Conservation (phyloP, 768 basidiomycete species). For the Trichaptum fuscoviolaceum region DNA sequence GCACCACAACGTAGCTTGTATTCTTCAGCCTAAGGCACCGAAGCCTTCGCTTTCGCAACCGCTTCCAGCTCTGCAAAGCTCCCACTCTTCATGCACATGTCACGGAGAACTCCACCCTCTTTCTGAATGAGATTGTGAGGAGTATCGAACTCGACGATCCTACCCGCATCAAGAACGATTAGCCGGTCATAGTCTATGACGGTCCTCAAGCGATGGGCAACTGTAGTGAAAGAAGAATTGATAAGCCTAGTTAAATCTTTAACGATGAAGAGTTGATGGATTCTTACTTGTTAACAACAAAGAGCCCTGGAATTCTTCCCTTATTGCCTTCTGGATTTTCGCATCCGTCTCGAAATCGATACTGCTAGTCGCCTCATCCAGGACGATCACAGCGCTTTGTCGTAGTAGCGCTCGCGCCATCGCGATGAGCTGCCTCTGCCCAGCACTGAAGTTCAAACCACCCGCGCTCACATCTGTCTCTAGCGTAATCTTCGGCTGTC, state of each 20-base stretch:
- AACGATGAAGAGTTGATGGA: conserved; percentile 5
- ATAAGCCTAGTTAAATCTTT: too few relatives aligned
- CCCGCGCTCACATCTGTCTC: conserved; percentile 81
- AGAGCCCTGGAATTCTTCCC: conserved; percentile 76
- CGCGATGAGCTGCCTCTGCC: conserved; percentile 83
- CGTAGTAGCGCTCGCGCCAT: conserved; percentile 79
- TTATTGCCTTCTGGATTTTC: conserved; percentile 84
- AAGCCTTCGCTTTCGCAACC: conserved; percentile 12
- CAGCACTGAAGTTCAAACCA: conserved; percentile 88
- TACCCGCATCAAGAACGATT: conserved; percentile 72
- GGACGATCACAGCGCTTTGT: conserved; percentile 65
- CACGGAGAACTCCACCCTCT: conserved; percentile 42
- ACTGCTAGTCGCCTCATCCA: conserved; percentile 83
- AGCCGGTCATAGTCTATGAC: conserved; percentile 79
- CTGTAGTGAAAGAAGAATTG: conserved; percentile 28
- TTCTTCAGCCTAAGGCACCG: too few relatives aligned
- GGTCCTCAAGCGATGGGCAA: conserved; percentile 71
- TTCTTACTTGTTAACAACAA: conserved; percentile 64
- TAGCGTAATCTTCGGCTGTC: conserved; percentile 31
- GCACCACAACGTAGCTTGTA: too few relatives aligned
- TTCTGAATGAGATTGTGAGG: conserved; percentile 43
- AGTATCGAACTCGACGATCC: conserved; percentile 44
- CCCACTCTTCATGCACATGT: conserved; percentile 45
- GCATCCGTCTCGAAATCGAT: conserved; percentile 86
- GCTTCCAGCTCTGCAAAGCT: conserved; percentile 44